Evolutionary conservation across 257 asterid genomes (phyloP), one percentile per base, ranked within the genome.

Genomic region (Solanum chilense): DNA sequence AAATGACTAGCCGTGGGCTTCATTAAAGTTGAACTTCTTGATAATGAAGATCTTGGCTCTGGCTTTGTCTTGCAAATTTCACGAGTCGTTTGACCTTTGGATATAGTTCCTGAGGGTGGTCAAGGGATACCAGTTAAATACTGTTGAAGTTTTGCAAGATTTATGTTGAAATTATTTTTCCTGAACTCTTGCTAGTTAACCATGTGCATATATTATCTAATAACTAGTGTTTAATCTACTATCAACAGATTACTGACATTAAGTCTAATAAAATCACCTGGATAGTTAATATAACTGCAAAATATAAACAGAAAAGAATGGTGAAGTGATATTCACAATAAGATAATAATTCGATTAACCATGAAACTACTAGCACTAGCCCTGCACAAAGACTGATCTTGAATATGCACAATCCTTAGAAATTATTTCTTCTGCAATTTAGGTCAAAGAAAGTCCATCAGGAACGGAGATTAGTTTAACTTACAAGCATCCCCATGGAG

Each of bases 1-100:
- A 97, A 91, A 91, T 94, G 96, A 90, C 99, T 94, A 11, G 95
- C 95, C 45, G 99, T 97, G 68, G 98, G 99, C 87, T 91, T 93
- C 98, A 97, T 91, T 14, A 94, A 91, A 68, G 93, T 95, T 49
- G 94, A 93, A 83, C 90, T 92, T 88, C 91, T 90, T 68, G 92
- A 76, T 85, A 88, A 91, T 42, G 87, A 88, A 88, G 85, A 52
- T 86, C 91, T 90, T 44, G 82, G 52, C 70, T 23, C 71, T 27
- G 92, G 41, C 86, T 88, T 92, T 49, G 87, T 41, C 85, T 92
- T 92, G 31, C 89, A 41, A 69, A 74, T 74, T 87, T 89, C 93
- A 33, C 77, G 85, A 74, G 37, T 80, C 49, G 18, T 45, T 18
- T 20, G 83, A 89, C 13, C 9, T 52, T 85, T 83, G 66, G 75